Evolutionary conservation across 1,284 basidiomycete genomes (phyloP), one percentile per base, ranked within the genome.

Genomic region (Heterobasidion irregulare): DNA sequence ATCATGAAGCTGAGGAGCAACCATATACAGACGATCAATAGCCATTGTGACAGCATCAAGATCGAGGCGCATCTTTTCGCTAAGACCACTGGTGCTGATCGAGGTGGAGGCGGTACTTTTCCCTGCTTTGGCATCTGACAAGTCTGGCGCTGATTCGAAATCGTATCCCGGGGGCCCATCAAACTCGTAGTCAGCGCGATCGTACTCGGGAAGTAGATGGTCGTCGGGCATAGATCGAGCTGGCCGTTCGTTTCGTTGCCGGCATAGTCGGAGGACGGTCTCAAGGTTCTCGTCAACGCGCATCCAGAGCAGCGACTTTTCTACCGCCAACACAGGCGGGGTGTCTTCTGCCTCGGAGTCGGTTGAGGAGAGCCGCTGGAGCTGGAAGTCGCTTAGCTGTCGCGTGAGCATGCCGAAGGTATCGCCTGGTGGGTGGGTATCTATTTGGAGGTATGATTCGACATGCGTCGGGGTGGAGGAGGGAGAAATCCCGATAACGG

Each of bases 1-100:
- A 64, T 92, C 86, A 56, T 88, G 82, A 45, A 95, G 69, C 66
- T 94, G 92, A 0, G 94, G 93, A 1, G 90, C 84, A 34, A 88
- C 85, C 13, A 80, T 68, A 66, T 94, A 91, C 9, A 96, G 71
- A 32, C 92, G 76, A 64, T 94, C 93, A 60, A 97, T 94, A 18
- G 93, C 92, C 65, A 82, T 78, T 0, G 89, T 83, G 45, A 96
- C 83, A 6, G 80, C 77, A 62, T 95, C 92, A 18, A 96, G 73
- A 64, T 96, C 94, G 65, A 86, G 73, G 54, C 77, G 77, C 82
- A 83, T 85, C 70, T 88, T 91, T 66, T 92, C 89, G 64, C 76
- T 69, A 18, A 51, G 43, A 15, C 52, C 55, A 9, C 34, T 44
- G 15, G 43, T 46, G 41, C 47, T 33, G 57, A 61, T 8, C 26